phyloP scores from a whole-genome alignment of 2,329 filamentous ascomycete genomes.

The Alternaria gansuensis region DNA sequence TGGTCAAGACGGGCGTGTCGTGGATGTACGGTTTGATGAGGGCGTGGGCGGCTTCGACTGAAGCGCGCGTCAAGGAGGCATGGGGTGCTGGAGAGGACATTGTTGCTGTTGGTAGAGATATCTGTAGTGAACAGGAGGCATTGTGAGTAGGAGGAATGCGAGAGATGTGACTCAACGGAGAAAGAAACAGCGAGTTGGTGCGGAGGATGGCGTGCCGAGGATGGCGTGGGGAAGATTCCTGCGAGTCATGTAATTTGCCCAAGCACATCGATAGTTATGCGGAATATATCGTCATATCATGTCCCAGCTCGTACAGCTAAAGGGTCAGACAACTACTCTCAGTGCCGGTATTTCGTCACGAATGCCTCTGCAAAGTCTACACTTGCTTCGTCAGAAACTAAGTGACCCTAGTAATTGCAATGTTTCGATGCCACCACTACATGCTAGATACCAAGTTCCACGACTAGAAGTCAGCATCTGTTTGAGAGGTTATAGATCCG shows the following conservation, averaged over 20 bases:
- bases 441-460: background rate
- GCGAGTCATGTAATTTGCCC: conserved; percentile 1
- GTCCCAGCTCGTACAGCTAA: background rate
- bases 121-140: conserved; percentile 7
- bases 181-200: background rate
- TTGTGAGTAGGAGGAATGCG: conserved; percentile 9
- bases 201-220: conserved; percentile 4
- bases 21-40: conserved; percentile 81
- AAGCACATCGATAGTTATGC: background rate
- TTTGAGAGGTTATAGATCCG: background rate
- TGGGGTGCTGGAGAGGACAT: conserved; percentile 33
- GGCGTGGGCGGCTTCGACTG: conserved; percentile 74
- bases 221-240: background rate
- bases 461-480: background rate
- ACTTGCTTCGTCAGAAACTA: background rate
- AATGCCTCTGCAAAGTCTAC: background rate
- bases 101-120: background rate
- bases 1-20: conserved; percentile 83
- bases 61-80: conserved; percentile 73
- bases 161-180: conserved; percentile 3
- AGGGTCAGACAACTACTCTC: background rate
- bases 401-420: background rate
- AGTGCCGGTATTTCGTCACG: background rate
- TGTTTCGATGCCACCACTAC: background rate
- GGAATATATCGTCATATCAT: background rate